Conservation (phyloP, 1,284 basidiomycete genomes). For the Puccinia triticina region DNA sequence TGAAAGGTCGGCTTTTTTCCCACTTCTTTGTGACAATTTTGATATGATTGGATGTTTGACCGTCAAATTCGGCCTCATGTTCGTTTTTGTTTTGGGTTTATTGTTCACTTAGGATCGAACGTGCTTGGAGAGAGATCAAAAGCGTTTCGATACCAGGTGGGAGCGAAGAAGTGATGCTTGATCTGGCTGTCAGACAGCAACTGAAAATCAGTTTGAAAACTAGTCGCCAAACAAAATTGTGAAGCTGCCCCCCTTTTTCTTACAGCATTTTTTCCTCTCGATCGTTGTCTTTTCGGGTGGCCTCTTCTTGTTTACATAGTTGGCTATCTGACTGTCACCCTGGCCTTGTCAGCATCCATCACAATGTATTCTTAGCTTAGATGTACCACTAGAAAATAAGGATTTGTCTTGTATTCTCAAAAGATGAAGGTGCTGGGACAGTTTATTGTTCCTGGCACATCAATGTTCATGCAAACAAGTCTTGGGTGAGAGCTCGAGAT, state of each 20-base stretch:
- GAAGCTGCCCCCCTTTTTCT: neutral
- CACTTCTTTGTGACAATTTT: neutral
- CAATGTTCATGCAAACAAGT: no score
- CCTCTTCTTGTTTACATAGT: no score
- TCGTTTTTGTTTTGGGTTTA: neutral
- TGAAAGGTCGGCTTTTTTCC: conserved; percentile 34
- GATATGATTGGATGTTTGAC: neutral
- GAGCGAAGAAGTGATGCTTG: conserved; percentile 51
- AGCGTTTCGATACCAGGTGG: conserved; percentile 50
- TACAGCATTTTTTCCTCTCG: no score
- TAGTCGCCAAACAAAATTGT: conserved; percentile 3
- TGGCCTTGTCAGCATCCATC: no score
- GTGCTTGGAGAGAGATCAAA: conserved; percentile 49
- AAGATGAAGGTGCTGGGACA: no score
- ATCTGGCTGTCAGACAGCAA: conserved; percentile 49
- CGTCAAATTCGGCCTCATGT: neutral
- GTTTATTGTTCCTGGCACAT: no score
- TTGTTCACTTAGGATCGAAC: conserved; percentile 23
- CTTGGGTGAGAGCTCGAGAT: no score
- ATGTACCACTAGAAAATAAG: no score
- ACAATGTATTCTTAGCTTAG: no score
- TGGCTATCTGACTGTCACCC: no score
- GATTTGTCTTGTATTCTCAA: no score
- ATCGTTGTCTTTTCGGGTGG: no score
- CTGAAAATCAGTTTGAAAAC: conserved; percentile 49